These are phyloP conservation scores for Silene latifolia DNA, from an alignment of 148 eudicot genomes.

Conservation along the genomic window DNA sequence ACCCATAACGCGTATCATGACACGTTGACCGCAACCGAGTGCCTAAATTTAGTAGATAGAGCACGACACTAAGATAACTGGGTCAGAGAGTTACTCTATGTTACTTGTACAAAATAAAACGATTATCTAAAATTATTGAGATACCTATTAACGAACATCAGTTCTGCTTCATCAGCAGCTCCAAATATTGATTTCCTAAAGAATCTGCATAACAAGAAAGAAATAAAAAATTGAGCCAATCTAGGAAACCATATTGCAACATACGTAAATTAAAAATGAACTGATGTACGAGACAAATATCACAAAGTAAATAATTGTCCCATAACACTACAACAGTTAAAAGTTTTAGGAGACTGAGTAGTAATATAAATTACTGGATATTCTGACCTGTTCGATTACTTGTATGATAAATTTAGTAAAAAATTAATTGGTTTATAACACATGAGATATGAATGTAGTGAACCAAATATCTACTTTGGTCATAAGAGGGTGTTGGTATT, in stretches of 20 bases:
- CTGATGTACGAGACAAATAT: neutral
- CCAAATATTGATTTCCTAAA: slow-evolving; percentile 85
- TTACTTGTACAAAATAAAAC: neutral
- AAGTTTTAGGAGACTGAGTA: neutral
- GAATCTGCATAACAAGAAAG: slow-evolving; percentile 36
- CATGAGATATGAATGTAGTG: too few species aligned
- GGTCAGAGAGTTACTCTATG: too few species aligned
- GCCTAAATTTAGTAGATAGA: too few species aligned
- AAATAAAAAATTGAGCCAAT: slow-evolving; percentile 4
- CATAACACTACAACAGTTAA: neutral
- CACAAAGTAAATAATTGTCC: neutral
- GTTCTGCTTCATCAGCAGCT: slow-evolving; percentile 85
- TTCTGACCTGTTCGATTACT: too few species aligned
- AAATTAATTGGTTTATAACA: too few species aligned
- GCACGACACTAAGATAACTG: too few species aligned
- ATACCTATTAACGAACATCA: slow-evolving; percentile 89
- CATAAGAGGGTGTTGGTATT: neutral
- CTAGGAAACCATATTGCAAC: neutral
- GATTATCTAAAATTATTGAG: neutral
- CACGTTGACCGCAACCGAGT: neutral
- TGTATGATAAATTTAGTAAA: too few species aligned
- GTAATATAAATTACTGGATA: too few species aligned
- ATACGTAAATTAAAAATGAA: neutral
- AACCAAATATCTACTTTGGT: neutral
- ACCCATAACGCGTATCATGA: neutral